These are phyloP conservation scores for Flaveria bidentis DNA, from an alignment of 129 eudicot genomes.

Conservation along the genomic window DNA sequence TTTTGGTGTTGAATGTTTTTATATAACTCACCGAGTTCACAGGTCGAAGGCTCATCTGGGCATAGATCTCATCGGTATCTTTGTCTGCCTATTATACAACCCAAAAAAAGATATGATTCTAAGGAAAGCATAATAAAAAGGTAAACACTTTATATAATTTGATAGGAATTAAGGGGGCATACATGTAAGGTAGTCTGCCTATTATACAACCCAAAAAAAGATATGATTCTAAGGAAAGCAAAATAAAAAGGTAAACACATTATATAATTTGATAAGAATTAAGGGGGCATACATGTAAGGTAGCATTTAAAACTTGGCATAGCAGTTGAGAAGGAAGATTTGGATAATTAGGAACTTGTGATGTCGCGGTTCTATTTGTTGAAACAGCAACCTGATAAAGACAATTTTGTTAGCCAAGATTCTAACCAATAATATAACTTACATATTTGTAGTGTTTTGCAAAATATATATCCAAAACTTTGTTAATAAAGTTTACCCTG, in stretches of 20 bases:
- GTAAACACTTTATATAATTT: background rate
- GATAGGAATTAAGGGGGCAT: constrained; percentile 28
- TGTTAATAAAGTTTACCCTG: background rate
- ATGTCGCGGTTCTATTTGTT: constrained; percentile 86
- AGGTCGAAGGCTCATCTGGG: constrained; percentile 98
- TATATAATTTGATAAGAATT: background rate
- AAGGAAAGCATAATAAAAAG: background rate
- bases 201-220: constrained; percentile 19
- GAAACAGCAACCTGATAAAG: constrained; percentile 85
- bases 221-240: background rate
- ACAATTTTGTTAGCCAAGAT: constrained; percentile 9
- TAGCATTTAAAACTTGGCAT: constrained; percentile 96
- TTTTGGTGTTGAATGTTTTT: background rate
- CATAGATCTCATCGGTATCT: constrained; percentile 95
- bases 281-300: constrained; percentile 66
- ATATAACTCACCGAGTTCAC: constrained; percentile 77
- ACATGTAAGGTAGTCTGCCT: constrained; percentile 97
- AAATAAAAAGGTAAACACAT: background rate
- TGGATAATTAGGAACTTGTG: constrained; percentile 93
- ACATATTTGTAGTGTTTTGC: background rate
- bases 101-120: background rate
- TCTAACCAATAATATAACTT: background rate
- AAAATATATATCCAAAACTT: background rate
- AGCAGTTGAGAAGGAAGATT: constrained; percentile 88
- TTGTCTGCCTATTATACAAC: constrained; percentile 73